Base-by-base conservation (phyloP, 108 stramenopile species). In the Schizochytrium sp. region DNA sequence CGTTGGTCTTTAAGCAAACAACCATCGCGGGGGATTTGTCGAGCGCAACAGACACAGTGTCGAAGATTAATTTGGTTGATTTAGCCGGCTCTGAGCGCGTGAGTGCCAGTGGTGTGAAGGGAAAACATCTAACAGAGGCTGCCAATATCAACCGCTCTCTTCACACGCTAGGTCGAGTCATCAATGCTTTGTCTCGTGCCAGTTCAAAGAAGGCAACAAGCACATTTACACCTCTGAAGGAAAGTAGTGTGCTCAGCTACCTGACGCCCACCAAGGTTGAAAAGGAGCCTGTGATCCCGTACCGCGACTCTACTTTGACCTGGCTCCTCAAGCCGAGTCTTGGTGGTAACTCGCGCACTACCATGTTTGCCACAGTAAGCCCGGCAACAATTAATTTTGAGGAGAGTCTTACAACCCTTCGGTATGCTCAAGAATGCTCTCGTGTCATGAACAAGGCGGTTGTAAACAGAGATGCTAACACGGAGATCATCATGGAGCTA, bases 221-320 rank as follows among this genome's bases (percentile, higher is more conserved):
- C 1, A 8, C 44, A 10, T 7, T 69, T 44, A 38, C 42, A 7
- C 40, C 64, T 38, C 64, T 44, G 42, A 53, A 53, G 15, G 28
- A 17, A 12, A 72, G 41, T 41, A 41, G 72, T 8, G 72, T 72
- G 38, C 10, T 7, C 41, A 55, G 50, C 50, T 55, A 83, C 53
- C 50, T 38, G 10, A 40, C 38, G 8, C 28, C 76, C 38, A n/a
- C 53, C 0, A 83, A 49, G 15, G 47, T 53, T 28, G 58, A 13
- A 59, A 28, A 28, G 28, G 28, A 28, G 28, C 28, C 28, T 28
- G 56, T 56, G 88, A 90, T 94, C 15, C 94, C 94, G 3, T 95
- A 93, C 89, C 92, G 94, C n/a, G 93, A 94, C 89, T 93, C 93
- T 7, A 94, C 92, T 1, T 89, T 95, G 57, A 95, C 94, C 7